phyloP scores from a whole-genome alignment of 305 asterid species.

The Euphrasia arctica region DNA sequence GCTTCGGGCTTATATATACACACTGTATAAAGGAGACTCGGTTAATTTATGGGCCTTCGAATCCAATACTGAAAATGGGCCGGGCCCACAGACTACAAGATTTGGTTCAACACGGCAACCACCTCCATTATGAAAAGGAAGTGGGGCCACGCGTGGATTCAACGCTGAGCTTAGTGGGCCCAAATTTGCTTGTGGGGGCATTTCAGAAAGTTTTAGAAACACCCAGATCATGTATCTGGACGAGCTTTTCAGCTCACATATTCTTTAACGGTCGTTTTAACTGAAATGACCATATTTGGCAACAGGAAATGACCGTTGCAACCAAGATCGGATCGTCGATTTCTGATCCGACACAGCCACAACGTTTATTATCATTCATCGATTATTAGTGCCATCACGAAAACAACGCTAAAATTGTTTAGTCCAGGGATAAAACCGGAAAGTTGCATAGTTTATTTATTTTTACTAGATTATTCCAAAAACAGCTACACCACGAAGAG shows the following conservation, averaged over 20 bases:
- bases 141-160: slow-evolving; percentile 23
- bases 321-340: too few species aligned
- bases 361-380: too few species aligned
- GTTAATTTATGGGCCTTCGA: neutral
- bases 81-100: neutral
- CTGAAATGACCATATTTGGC: too few species aligned
- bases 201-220: slow-evolving; percentile 2
- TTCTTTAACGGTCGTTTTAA: too few species aligned
- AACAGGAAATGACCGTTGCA: too few species aligned
- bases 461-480: neutral
- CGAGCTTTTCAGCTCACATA: too few species aligned
- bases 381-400: too few species aligned
- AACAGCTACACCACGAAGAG: neutral
- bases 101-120: neutral
- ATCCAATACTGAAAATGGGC: neutral
- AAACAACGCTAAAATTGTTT: too few species aligned
- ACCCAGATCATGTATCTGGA: slow-evolving; percentile 19
- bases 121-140: neutral
- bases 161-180: slow-evolving; percentile 27
- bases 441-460: neutral
- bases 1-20: slow-evolving; percentile 24
- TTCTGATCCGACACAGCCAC: too few species aligned
- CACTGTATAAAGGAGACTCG: slow-evolving; percentile 16
- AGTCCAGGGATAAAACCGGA: neutral
- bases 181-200: slow-evolving; percentile 2